phyloP scores from a whole-genome alignment of 345 rosid genomes.

The Luvunga scandens region DNA sequence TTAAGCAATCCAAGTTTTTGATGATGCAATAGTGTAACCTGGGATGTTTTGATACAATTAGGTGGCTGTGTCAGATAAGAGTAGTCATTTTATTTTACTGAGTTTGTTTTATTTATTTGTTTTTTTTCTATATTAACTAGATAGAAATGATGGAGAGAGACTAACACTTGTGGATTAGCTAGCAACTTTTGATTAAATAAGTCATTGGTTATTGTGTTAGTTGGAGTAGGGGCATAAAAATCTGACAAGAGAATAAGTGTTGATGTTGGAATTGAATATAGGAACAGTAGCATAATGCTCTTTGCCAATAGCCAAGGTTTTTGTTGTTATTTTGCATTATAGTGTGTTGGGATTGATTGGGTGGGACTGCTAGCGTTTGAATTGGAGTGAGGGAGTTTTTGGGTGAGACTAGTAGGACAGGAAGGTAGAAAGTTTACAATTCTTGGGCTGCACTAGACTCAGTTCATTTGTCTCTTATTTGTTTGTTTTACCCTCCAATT shows the following conservation, averaged over 20 bases:
- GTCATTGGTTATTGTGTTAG: neutral
- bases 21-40: neutral
- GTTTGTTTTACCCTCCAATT: neutral
- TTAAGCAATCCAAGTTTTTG: neutral
- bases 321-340: neutral
- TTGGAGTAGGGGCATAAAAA: neutral
- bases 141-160: neutral
- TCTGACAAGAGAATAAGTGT: neutral
- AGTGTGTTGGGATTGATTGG: conserved; percentile 1
- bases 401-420: neutral
- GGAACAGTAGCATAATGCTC: neutral
- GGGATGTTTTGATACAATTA: neutral
- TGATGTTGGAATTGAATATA: neutral
- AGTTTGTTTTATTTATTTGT: neutral
- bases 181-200: neutral
- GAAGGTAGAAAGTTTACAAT: neutral
- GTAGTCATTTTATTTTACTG: neutral
- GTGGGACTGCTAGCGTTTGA: conserved; percentile 1
- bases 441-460: neutral
- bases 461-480: too few species aligned
- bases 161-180: neutral
- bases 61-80: neutral
- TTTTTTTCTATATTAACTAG: too few species aligned
- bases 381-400: neutral
- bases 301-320: neutral